Evolutionary conservation across 345 rosid genomes (phyloP).

Genomic region (Arabis hirsuta): DNA sequence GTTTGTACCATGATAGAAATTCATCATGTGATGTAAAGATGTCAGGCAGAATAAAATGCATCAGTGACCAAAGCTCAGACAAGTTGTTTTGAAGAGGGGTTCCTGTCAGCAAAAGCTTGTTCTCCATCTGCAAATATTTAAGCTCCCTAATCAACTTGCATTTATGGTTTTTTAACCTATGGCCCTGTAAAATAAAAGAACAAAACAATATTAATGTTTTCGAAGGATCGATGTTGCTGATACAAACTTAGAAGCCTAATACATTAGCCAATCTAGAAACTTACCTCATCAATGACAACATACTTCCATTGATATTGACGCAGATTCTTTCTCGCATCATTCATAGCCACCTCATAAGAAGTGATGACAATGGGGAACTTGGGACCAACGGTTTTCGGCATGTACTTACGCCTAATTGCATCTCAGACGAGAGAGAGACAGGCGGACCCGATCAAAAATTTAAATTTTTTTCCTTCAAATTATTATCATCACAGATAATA

Average conservation of each 20-base stretch:
- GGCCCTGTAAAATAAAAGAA: slow-evolving; percentile 63
- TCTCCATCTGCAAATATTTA: slow-evolving; percentile 56
- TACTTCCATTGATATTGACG: slow-evolving; percentile 88
- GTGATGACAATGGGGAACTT: slow-evolving; percentile 84
- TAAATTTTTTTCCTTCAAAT: no score
- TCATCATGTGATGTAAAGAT: slow-evolving; percentile 91
- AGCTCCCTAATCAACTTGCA: slow-evolving; percentile 83
- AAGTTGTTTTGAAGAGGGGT: slow-evolving; percentile 96
- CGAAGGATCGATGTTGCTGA: background rate
- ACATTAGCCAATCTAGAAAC: slow-evolving; percentile 21
- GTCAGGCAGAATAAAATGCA: slow-evolving; percentile 94
- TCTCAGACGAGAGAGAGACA: no score
- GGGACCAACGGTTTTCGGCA: slow-evolving; percentile 76
- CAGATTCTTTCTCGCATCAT: slow-evolving; percentile 67
- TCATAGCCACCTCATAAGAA: slow-evolving; percentile 88
- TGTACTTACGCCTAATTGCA: slow-evolving; percentile 65
- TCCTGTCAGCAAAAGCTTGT: slow-evolving; percentile 91
- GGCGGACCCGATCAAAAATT: no score
- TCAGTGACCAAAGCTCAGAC: slow-evolving; percentile 96
- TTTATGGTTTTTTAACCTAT: slow-evolving; percentile 83
- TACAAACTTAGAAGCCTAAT: background rate
- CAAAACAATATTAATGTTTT: slow-evolving; percentile 2
- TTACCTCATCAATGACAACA: slow-evolving; percentile 94
- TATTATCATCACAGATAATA: no score
- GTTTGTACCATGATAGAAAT: slow-evolving; percentile 87